A percentile compares a stretch with the other conserved stretches of the same genome.
phyloP scores from a whole-genome alignment of 345 rosid species.

The Melaleuca quinquenervia region DNA sequence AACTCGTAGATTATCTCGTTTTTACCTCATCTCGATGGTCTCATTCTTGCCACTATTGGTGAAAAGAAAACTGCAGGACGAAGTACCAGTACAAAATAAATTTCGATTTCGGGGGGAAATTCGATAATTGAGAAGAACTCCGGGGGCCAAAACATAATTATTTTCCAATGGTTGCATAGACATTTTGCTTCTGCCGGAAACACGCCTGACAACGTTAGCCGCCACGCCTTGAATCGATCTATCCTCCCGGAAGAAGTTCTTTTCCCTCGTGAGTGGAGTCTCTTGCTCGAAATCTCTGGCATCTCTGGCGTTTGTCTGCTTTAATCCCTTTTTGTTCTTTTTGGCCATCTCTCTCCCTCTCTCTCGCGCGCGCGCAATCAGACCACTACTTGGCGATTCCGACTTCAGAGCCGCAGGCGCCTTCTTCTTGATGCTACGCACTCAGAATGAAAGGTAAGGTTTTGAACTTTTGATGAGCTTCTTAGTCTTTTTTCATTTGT shows the following conservation, averaged over 20 bases:
- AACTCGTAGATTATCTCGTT: too few species aligned
- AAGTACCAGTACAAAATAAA: background rate
- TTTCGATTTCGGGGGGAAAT: background rate
- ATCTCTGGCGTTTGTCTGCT: background rate
- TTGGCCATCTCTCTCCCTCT: background rate
- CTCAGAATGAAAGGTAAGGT: background rate
- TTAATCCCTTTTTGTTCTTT: background rate
- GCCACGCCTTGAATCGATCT: background rate
- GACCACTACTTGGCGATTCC: background rate
- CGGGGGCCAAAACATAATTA: background rate
- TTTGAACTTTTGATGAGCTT: background rate
- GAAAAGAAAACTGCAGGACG: background rate
- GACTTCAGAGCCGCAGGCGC: background rate
- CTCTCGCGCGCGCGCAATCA: background rate
- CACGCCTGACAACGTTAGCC: background rate
- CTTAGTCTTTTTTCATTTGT: background rate
- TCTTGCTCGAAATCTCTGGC: background rate
- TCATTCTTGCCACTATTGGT: background rate
- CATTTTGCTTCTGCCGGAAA: background rate
- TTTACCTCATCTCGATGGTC: too few species aligned
- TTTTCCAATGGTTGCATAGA: background rate
- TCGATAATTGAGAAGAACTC: background rate
- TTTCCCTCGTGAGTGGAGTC: background rate
- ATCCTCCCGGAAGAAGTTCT: background rate
- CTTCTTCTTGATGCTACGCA: background rate